Conservation (phyloP, 202 grass and related monocot species). For the Zizania palustris region DNA sequence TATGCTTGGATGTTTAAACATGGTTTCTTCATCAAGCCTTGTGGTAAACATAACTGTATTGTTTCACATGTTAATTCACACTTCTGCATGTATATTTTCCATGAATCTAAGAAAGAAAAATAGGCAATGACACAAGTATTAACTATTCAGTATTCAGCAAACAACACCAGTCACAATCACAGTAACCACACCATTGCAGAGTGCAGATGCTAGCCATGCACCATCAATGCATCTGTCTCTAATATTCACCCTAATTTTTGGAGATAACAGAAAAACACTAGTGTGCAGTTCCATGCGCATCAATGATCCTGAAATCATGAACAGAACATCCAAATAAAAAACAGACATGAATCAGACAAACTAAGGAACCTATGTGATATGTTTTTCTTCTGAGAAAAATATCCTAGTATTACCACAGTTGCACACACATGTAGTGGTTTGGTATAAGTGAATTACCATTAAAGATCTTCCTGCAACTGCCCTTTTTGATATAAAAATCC, state of each 20-base stretch:
- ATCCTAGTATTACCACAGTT: not conserved
- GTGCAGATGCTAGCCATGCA: not conserved
- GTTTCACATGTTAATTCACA: not conserved
- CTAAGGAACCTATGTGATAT: not conserved
- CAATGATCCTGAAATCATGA: not conserved
- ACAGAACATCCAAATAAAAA: not conserved
- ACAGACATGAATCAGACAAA: not conserved
- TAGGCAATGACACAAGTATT: not conserved
- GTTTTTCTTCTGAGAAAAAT: not conserved
- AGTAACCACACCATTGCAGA: not conserved
- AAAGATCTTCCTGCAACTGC: not conserved
- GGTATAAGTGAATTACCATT: not conserved
- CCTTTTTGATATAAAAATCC: not conserved
- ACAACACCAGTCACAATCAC: not conserved
- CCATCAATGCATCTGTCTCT: not conserved
- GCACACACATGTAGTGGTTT: not conserved
- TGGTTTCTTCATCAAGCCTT: not conserved
- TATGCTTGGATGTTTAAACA: not conserved
- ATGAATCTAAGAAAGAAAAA: slow-evolving; percentile 6
- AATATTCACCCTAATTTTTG: not conserved
- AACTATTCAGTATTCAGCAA: not conserved
- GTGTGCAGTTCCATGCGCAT: too few species aligned
- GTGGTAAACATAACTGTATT: not conserved
- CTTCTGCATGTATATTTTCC: not conserved
- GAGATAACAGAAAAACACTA: too few species aligned